Evolutionary conservation across 148 eudicot species (phyloP).

Genomic region (Selenicereus undatus): DNA sequence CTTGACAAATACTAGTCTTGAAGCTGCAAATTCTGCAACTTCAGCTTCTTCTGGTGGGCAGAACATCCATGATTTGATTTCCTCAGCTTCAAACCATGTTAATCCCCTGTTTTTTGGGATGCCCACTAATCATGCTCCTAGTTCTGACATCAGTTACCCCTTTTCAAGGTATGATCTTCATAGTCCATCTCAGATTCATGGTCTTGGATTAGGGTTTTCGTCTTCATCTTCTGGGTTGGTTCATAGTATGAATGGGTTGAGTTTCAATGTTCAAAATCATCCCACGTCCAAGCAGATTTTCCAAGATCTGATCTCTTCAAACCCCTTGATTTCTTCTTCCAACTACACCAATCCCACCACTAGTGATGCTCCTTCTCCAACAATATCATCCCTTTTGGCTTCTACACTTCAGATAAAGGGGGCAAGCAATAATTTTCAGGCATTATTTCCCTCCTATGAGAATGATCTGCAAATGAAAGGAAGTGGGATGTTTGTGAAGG

Average conservation of each 20-base stretch:
- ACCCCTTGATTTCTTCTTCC: slow-evolving; percentile 24
- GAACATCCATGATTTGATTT: slow-evolving; percentile 12
- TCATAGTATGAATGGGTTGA: neutral
- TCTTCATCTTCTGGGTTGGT: slow-evolving; percentile 19
- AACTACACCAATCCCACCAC: slow-evolving; percentile 27
- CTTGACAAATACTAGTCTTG: slow-evolving; percentile 5
- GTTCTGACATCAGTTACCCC: slow-evolving; percentile 32
- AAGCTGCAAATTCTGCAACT: slow-evolving; percentile 9
- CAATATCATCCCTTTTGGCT: slow-evolving; percentile 42
- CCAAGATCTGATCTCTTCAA: slow-evolving; percentile 33
- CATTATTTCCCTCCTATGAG: slow-evolving; percentile 42
- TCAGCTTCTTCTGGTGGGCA: neutral
- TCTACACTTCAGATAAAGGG: slow-evolving; percentile 31
- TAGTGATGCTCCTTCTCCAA: slow-evolving; percentile 21
- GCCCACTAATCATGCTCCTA: slow-evolving; percentile 11
- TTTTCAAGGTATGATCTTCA: slow-evolving; percentile 47
- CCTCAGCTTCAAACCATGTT: too few species aligned
- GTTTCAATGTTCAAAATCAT: slow-evolving; percentile 7
- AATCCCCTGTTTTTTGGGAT: slow-evolving; percentile 35
- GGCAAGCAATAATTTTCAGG: slow-evolving; percentile 30
- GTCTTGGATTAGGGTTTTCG: slow-evolving; percentile 54
- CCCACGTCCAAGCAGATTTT: slow-evolving; percentile 21
- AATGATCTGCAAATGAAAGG: slow-evolving; percentile 30
- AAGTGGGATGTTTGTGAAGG: slow-evolving; percentile 26
- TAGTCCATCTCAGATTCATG: slow-evolving; percentile 34